phyloP scores from a whole-genome alignment of 2,329 filamentous ascomycete genomes.

The Sporothrix variecibatus region DNA sequence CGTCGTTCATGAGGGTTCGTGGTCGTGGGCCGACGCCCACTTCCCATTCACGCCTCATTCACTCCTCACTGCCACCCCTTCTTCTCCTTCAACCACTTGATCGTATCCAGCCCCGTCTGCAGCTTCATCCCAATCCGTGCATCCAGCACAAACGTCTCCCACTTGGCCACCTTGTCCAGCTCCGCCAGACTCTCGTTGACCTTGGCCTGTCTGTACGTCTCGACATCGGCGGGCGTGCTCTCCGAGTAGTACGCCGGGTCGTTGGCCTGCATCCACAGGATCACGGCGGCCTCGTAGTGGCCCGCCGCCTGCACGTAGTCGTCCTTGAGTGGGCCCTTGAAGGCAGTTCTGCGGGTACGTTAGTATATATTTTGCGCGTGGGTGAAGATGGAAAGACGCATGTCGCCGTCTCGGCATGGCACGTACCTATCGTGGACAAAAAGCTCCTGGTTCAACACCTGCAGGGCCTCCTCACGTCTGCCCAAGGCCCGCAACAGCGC shows the following conservation, averaged over 20 bases:
- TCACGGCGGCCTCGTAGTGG: conserved; percentile 83
- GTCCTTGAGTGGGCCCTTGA: conserved; percentile 64
- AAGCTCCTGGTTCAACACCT: conserved; percentile 64
- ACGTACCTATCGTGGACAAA: conserved; percentile 60
- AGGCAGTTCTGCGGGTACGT: conserved; percentile 37
- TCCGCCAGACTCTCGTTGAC: conserved; percentile 63
- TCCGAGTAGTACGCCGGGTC: conserved; percentile 39
- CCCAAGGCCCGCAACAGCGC: conserved; percentile 66
- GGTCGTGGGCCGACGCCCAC: not conserved
- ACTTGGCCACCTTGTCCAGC: conserved; percentile 67
- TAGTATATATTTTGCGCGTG: not conserved
- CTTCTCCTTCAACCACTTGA: conserved; percentile 56
- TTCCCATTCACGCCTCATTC: conserved; percentile 43
- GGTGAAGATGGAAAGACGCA: too few relatives aligned
- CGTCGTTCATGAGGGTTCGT: not conserved
- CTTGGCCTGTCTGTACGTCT: conserved; percentile 50
- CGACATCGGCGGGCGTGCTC: conserved; percentile 30
- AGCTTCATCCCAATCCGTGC: conserved; percentile 73
- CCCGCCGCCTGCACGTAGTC: conserved; percentile 73
- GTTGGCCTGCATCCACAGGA: conserved; percentile 72
- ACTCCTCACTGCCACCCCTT: conserved; percentile 39
- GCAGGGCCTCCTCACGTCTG: conserved; percentile 64
- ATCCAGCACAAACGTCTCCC: conserved; percentile 74
- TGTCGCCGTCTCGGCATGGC: too few relatives aligned
- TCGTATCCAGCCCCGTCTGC: conserved; percentile 66